These are phyloP conservation scores for Blepharisma stoltei DNA, from an alignment of 73 alveolate genomes.

Conservation along the genomic window DNA sequence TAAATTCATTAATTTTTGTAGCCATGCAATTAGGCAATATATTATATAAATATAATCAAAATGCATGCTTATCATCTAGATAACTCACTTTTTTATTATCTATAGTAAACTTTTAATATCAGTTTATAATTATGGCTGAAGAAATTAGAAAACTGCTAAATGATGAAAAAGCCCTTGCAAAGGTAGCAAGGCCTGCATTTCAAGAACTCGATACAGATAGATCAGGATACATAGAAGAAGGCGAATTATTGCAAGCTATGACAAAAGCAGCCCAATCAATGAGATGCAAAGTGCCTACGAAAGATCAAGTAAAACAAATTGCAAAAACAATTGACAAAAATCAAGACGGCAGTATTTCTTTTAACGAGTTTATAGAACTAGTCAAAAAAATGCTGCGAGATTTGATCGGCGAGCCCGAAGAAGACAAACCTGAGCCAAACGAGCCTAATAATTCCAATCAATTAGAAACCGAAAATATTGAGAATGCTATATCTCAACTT, in stretches of 20 bases:
- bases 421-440: background rate
- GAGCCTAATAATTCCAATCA: too few species aligned
- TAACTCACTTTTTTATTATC: too few species aligned
- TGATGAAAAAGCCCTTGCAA: background rate
- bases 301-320: background rate
- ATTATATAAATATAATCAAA: too few species aligned
- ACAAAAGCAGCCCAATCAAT: background rate
- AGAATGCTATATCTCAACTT: background rate
- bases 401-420: background rate
- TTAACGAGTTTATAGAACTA: constrained; percentile 40
- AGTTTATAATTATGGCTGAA: background rate
- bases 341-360: constrained; percentile 35
- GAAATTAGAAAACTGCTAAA: background rate
- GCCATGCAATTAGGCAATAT: too few species aligned
- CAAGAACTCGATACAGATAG: background rate
- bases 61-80: too few species aligned
- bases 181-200: background rate
- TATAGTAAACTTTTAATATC: too few species aligned
- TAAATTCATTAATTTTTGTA: too few species aligned
- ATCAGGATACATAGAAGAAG: constrained; percentile 19
- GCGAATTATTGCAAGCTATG: background rate
- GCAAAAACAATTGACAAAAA: constrained; percentile 30
- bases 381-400: constrained; percentile 30
- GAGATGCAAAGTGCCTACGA: background rate
- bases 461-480: too few species aligned